These are phyloP conservation scores for Apium graveolens DNA, from an alignment of 129 eudicot species.

Conservation along the genomic window DNA sequence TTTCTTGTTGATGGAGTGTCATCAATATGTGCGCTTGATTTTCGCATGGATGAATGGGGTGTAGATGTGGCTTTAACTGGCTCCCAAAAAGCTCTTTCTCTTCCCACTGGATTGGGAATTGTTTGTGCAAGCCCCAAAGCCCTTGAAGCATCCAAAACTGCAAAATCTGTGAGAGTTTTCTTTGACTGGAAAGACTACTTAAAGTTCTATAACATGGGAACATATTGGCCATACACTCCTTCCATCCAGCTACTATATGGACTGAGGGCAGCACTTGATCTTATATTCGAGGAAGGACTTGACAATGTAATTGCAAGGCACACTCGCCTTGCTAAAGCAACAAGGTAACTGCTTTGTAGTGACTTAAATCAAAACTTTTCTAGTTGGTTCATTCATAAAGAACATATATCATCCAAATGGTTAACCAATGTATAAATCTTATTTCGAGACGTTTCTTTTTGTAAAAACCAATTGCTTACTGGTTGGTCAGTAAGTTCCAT, in stretches of 20 bases:
- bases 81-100: constrained; percentile 97
- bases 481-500: background rate
- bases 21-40: constrained; percentile 94
- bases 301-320: constrained; percentile 96
- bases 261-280: constrained; percentile 85
- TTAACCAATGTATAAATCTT: background rate
- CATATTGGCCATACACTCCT: constrained; percentile 99
- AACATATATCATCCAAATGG: background rate
- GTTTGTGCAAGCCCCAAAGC: constrained; percentile 98
- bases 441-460: background rate
- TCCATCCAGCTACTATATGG: constrained; percentile 93
- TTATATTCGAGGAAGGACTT: constrained; percentile 92
- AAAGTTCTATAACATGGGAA: constrained; percentile 93
- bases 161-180: constrained; percentile 84
- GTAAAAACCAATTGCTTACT: background rate
- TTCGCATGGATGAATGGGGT: constrained; percentile 99
- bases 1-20: constrained; percentile 94
- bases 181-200: constrained; percentile 96
- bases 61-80: constrained; percentile 95
- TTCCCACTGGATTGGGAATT: constrained; percentile 93
- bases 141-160: constrained; percentile 74
- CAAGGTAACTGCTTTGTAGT: constrained; percentile 35
- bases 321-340: constrained; percentile 80
- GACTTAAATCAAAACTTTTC: background rate
- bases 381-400: background rate